These are phyloP conservation scores for Aspergillus sojae DNA, from an alignment of 2,329 filamentous ascomycete genomes.

Conservation along the genomic window DNA sequence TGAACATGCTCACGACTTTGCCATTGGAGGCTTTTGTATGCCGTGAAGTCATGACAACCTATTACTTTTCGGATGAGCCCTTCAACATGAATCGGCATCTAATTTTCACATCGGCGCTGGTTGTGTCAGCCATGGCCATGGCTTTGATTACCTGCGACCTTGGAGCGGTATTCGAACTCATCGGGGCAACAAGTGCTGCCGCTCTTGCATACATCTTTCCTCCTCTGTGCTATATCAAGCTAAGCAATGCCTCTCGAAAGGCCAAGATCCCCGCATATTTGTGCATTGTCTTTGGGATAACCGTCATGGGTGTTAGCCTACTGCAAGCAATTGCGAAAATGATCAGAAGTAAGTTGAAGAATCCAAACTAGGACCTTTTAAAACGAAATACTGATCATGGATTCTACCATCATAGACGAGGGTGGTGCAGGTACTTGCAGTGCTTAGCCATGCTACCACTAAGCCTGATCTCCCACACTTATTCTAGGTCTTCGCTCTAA, in stretches of 20 bases:
- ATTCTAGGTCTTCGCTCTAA: conserved; percentile 1
- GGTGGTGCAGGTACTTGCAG: conserved; percentile 36
- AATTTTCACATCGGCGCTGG: conserved; percentile 79
- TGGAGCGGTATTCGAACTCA: conserved; percentile 91
- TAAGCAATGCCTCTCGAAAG: conserved; percentile 75
- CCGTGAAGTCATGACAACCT: conserved; percentile 92
- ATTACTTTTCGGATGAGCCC: conserved; percentile 71
- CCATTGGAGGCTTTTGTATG: conserved; percentile 98
- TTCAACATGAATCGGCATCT: conserved; percentile 85
- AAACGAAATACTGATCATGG: conserved; percentile 15
- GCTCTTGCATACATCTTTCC: conserved; percentile 94
- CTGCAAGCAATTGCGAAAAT: conserved; percentile 74
- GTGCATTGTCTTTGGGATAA: conserved; percentile 75
- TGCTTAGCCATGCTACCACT: conserved; percentile 16
- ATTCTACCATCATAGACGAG: conserved; percentile 31
- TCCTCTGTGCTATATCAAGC: conserved; percentile 91
- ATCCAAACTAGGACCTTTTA: not conserved
- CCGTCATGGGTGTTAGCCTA: conserved; percentile 80
- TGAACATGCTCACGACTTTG: conserved; percentile 98
- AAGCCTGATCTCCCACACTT: not conserved
- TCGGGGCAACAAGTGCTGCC: conserved; percentile 92
- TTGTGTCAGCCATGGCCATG: conserved; percentile 75
- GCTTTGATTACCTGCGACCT: conserved; percentile 89
- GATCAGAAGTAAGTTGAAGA: conserved; percentile 41
- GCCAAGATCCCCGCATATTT: conserved; percentile 71